phyloP scores from a whole-genome alignment of 345 rosid genomes.

The Brassica cretica region DNA sequence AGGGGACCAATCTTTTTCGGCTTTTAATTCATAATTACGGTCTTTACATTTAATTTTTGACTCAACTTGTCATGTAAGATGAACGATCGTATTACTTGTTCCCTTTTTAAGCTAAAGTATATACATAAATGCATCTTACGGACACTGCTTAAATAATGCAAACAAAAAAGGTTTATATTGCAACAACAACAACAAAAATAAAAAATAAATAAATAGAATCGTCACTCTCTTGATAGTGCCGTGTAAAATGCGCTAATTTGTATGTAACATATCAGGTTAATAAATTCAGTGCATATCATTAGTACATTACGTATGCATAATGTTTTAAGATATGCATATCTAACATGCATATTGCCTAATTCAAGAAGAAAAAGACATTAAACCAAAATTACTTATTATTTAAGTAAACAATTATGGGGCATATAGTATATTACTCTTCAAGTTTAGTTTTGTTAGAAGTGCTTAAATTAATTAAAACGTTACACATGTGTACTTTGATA shows the following conservation, averaged over 20 bases:
- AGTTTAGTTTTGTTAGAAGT: conserved; percentile 12
- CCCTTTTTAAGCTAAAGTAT: conserved; percentile 2
- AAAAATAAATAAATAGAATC: background rate
- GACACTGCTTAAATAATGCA: background rate
- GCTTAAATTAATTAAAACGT: conserved; percentile 1
- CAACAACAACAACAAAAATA: background rate
- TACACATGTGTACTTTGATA: background rate
- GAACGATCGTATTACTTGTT: conserved; percentile 4
- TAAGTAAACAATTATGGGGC: conserved; percentile 29
- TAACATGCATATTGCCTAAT: conserved; percentile 5
- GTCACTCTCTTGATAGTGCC: background rate
- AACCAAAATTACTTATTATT: conserved; percentile 28
- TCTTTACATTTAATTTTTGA: conserved; percentile 26
- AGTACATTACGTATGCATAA: background rate
- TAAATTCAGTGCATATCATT: background rate
- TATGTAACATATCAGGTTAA: background rate
- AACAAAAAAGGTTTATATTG: background rate
- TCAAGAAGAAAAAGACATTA: conserved; percentile 31
- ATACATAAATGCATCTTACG: background rate
- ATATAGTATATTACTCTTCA: conserved; percentile 1
- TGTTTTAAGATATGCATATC: background rate
- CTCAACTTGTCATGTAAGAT: conserved; percentile 38
- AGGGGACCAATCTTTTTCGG: conserved; percentile 38
- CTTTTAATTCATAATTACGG: conserved; percentile 24
- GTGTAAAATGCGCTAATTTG: background rate